A percentile compares a stretch with the other conserved stretches of the same genome.
Conservation (phyloP, 495 filamentous ascomycete genomes). For the Neurospora sp. region DNA sequence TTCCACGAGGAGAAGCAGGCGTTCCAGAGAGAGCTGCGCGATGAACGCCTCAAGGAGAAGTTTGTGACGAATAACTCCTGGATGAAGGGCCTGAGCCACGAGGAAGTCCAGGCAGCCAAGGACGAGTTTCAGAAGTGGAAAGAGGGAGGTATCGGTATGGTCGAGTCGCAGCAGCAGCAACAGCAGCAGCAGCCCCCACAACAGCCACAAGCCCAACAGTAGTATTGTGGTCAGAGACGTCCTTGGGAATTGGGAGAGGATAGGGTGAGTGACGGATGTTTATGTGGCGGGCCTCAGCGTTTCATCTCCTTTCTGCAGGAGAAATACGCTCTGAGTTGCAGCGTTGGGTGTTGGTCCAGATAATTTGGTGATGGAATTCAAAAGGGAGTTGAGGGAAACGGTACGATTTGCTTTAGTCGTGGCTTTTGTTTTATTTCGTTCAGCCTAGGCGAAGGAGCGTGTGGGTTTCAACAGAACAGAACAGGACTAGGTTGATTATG, state of each 20-base stretch:
- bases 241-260: neutral
- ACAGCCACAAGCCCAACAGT: neutral
- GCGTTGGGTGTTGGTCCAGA: neutral
- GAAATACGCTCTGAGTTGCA: neutral
- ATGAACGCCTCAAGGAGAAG: conserved; percentile 57
- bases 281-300: neutral
- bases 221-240: neutral
- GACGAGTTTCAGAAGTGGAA: conserved; percentile 47
- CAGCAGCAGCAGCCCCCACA: neutral
- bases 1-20: conserved; percentile 37
- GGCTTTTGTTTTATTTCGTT: conserved; percentile 1
- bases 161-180: neutral
- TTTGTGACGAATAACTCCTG: conserved; percentile 64
- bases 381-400: neutral
- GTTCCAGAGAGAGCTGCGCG: conserved; percentile 44
- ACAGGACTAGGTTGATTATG: neutral
- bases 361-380: neutral
- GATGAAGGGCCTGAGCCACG: conserved; percentile 62
- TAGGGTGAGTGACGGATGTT: neutral
- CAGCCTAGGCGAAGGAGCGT: neutral
- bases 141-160: conserved; percentile 19
- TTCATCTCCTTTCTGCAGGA: neutral
- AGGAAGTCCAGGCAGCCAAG: conserved; percentile 60
- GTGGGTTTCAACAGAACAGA: neutral
- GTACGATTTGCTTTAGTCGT: neutral